Base-by-base conservation (phyloP, 1,139 yeast species). In the Yamadazyma atmosphaerica region DNA sequence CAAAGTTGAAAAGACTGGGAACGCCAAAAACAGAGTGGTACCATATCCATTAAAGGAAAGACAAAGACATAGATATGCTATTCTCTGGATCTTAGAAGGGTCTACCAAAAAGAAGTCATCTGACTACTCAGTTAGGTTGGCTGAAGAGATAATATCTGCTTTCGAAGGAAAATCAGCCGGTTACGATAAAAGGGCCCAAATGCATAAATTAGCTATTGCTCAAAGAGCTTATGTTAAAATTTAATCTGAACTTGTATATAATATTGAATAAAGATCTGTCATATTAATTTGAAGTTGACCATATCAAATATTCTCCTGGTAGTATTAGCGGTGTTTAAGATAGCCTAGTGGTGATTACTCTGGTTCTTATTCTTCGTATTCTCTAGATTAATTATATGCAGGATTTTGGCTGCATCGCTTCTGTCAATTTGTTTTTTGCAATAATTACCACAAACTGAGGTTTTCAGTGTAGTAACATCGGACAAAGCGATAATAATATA, bases 11-110 rank as follows among this genome's bases (percentile, higher is more conserved):
- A 83, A 84, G 47, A 88, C 95, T 4, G 95, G 95, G 47, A 83
- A 83, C 44, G 96, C 97, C 30, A 86, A 90, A 56, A 84, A 84
- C 44, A 78, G 72, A 43, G 75, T 82, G 35, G 84, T 88, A 34
- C 98, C 98, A 3, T 81, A 78, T 34, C 96, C 98, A 10, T 71
- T 90, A 56, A 81, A 78, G 38, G 80, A 80, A 56, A 83, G 88
- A 63, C 96, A 89, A 63, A 78, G 98, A 61, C 70, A 81, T 51
- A 79, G 96, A 63, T 80, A 77, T 55, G 96, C 98, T 2, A 86
- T 94, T 72, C 65, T 72, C 45, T 92, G 98, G 98, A 84, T 92
- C 36, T 65, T 89, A 41, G 96, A 88, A 43, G 89, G 95, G 15
- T 79, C 95, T 21, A 74, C 79, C 41, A 83, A 83, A 58, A 83